Base-by-base conservation (phyloP, 2,329 filamentous ascomycete species). In the Talaromyces sp. region DNA sequence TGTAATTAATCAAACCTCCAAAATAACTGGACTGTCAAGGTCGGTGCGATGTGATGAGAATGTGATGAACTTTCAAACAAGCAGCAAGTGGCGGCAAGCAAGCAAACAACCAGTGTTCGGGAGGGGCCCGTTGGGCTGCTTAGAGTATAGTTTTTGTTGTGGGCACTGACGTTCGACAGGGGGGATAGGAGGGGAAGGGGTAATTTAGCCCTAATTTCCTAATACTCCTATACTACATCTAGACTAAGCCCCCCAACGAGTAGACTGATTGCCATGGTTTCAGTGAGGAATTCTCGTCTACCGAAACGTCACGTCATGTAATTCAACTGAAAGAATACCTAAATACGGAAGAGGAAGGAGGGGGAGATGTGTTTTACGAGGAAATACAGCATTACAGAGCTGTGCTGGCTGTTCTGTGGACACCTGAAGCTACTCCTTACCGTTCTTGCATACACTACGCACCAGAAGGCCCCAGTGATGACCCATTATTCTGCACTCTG, bases 1-100 rank as follows among this genome's bases (percentile, higher is more conserved):
- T 17, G 28, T 30, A 30, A 28, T 28, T n/a, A 27, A 28, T 53
- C 3, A 4, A 53, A 11, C 25, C 15, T 39, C 49, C 13, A 53
- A n/a, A 13, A 22, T 8, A 30, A 53, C 49, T 53, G 25, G 49
- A 9, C 30, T 27, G 17, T 22, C 25, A 53, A 53, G 49, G n/a
- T 27, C 42, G 19, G 36, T 51, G 56, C 49, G 36, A 27, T 13
- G 57, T 59, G 57, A 59, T 4, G 49, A 32, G 33, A 59, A 55
- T 59, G 57, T 59, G 57, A 54, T 47, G 33, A 58, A 55, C 57
- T 28, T 54, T 51, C 17, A 51, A 17, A 22, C 32, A 44, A 27
- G 15, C 22, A 13, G 30, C 2, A 28, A 10, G n/a, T 22, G 49
- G 49, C 32, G 56, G 56, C 17, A 49, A 33, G 56, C 27, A 25